A percentile compares a stretch with the other conserved stretches of the same genome.
Evolutionary conservation across 805 yeast species (phyloP).

Genomic region (Nematodospora valgi): DNA sequence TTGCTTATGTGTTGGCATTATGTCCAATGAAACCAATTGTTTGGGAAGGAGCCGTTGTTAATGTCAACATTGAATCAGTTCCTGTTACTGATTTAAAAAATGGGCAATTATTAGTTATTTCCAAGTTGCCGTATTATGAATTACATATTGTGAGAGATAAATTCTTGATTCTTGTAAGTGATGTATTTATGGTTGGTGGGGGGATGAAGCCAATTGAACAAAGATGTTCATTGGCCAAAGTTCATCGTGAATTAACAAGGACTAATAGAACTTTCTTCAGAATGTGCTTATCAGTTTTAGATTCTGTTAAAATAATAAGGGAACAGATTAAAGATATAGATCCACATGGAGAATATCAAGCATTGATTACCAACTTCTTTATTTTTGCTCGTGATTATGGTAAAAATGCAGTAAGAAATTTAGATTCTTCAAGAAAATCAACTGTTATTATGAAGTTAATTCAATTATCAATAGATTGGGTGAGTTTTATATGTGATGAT

Average conservation of each 20-base stretch:
- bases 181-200: constrained; percentile 41
- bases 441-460: constrained; percentile 69
- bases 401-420: constrained; percentile 59
- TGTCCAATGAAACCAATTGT: constrained; percentile 81
- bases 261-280: constrained; percentile 65
- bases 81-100: constrained; percentile 57
- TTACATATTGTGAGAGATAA: constrained; percentile 53
- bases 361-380: constrained; percentile 69
- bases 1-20: constrained; percentile 67
- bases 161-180: constrained; percentile 57
- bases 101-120: constrained; percentile 64
- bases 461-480: constrained; percentile 82
- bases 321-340: constrained; percentile 52
- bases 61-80: constrained; percentile 45
- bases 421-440: constrained; percentile 65
- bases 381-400: constrained; percentile 81
- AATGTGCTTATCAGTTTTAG: constrained; percentile 62
- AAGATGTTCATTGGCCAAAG: constrained; percentile 66
- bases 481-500: constrained; percentile 87
- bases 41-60: constrained; percentile 82
- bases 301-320: constrained; percentile 50
- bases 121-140: constrained; percentile 62
- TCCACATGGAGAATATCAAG: constrained; percentile 61
- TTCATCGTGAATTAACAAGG: constrained; percentile 68
- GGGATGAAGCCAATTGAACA: constrained; percentile 48